Percentiles rank a stretch among this genome's conserved stretches.
These are phyloP conservation scores for Moesziomyces parantarcticus DNA, from an alignment of 1,284 basidiomycete species.

Conservation along the genomic window DNA sequence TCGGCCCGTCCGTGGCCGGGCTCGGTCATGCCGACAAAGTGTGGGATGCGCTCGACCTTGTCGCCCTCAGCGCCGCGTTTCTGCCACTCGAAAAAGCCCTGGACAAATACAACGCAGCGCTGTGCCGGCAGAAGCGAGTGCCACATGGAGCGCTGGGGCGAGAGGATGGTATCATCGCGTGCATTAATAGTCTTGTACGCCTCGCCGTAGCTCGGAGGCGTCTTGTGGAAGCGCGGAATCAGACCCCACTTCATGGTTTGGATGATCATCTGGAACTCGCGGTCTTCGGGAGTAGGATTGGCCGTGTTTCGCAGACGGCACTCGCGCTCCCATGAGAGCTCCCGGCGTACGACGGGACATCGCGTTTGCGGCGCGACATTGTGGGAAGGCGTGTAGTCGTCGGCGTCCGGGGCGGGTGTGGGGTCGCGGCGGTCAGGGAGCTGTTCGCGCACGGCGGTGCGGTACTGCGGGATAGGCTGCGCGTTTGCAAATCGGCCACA, in stretches of 20 bases:
- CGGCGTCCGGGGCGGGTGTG: conserved; percentile 24
- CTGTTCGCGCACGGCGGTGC: conserved; percentile 30
- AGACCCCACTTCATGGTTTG: conserved; percentile 82
- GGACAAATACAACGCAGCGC: conserved; percentile 63
- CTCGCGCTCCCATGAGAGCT: conserved; percentile 41
- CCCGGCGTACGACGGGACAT: conserved; percentile 52
- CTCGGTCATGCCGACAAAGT: conserved; percentile 87
- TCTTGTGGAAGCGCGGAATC: conserved; percentile 83
- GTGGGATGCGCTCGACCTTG: conserved; percentile 44
- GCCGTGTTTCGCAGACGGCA: conserved; percentile 11
- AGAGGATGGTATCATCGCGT: conserved; percentile 80
- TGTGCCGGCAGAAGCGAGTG: conserved; percentile 36
- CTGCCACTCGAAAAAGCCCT: conserved; percentile 66
- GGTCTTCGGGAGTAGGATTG: conserved; percentile 19
- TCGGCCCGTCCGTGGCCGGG: conserved; percentile 73
- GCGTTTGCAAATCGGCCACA: conserved; percentile 59
- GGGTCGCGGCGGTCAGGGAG: conserved; percentile 16
- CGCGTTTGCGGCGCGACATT: conserved; percentile 61
- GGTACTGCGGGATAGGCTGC: conserved; percentile 43
- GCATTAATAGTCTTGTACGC: conserved; percentile 86
- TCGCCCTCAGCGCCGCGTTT: conserved; percentile 27
- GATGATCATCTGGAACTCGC: conserved; percentile 28
- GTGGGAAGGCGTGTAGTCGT: conserved; percentile 55
- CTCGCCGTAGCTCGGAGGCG: conserved; percentile 74
- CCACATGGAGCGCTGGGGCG: conserved; percentile 44